Conservation (phyloP, 2,329 filamentous ascomycete genomes). For the Beauveria medogensis region DNA sequence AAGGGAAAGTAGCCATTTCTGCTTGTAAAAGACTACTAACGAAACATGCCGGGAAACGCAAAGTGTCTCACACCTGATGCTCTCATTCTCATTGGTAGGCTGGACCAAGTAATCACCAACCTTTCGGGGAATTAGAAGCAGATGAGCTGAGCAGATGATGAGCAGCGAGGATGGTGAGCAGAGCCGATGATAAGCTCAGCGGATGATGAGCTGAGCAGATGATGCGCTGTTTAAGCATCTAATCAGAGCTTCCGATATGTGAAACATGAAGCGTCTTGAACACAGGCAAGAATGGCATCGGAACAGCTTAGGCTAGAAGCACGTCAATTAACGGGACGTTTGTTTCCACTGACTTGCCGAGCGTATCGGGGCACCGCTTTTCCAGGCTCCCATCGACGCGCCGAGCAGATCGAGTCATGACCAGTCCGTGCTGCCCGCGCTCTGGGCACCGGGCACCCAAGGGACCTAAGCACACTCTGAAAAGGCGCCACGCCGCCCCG, state of each 20-base stretch:
- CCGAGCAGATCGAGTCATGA: background rate
- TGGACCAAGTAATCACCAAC: background rate
- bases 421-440: background rate
- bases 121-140: background rate
- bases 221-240: background rate
- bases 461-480: background rate
- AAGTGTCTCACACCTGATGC: background rate
- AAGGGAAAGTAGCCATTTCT: background rate
- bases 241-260: no score
- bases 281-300: background rate
- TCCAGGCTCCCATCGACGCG: no score
- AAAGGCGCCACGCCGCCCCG: background rate
- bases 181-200: background rate
- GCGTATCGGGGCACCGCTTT: background rate
- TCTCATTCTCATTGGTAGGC: background rate
- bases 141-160: background rate
- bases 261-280: no score
- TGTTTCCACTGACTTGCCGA: background rate
- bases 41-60: background rate
- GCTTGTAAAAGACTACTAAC: background rate
- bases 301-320: background rate
- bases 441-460: background rate
- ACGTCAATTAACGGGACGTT: background rate
- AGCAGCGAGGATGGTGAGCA: background rate
- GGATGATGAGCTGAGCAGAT: background rate